Evolutionary conservation across 805 yeast species (phyloP), one percentile per base, ranked within the genome.

Genomic region (Ascoidea asiatica): DNA sequence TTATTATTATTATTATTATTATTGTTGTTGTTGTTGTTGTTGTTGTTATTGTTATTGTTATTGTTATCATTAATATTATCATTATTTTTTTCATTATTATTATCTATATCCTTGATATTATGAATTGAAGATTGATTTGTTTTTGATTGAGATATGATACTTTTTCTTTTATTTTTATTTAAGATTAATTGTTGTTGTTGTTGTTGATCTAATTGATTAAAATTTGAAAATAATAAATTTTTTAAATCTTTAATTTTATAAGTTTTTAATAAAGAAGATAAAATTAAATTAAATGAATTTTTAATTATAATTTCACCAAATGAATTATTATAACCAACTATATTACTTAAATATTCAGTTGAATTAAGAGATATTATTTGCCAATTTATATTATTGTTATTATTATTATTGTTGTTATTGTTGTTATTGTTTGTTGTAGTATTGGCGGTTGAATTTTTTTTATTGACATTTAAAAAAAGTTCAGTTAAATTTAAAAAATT

Each of bases 401-500:
- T n/a, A 33, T 13, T 19, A 54, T 37, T 43, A 43, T 52, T 40
- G 23, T 42, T 42, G 19, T 37, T 17, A 33, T 13, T 8, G 20
- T 41, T 42, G 42, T 37, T 13, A 40, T 37, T n/a, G n/a, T n/a
- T n/a, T n/a, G n/a, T n/a, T n/a, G n/a, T n/a, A n/a, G n/a, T n/a
- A n/a, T n/a, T n/a, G n/a, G n/a, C n/a, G n/a, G n/a, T n/a, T n/a
- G n/a, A n/a, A n/a, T n/a, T 13, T 21, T 15, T 5, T 55, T 39
- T 40, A 46, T 52, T 29, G 7, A 59, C 48, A 36, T 56, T 51
- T 23, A 63, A 53, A 43, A 61, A 63, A 8, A 48, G 19, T 13
- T 60, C 58, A 5, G 61, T 50, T 40, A 66, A 71, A 52, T 17
- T 58, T 46, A 19, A 61, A 60, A 57, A 81, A 39, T 60, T 50